Base-by-base conservation (phyloP, 352 stramenopile genomes). In the Globisporangium takayamanum region DNA sequence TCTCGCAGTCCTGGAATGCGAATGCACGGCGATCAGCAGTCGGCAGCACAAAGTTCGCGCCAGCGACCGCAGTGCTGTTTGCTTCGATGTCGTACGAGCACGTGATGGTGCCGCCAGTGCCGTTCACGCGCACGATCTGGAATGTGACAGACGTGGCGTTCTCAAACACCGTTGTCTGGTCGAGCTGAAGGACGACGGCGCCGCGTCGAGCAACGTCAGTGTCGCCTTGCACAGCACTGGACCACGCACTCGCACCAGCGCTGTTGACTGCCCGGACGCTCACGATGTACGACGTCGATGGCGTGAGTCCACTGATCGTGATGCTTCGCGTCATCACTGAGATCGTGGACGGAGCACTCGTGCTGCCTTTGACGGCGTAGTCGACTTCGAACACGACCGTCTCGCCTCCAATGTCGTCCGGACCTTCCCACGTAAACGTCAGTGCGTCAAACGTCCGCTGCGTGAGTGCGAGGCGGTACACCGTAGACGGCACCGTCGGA, bases 171-270 rank as follows among this genome's bases (percentile, higher is more conserved):
- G 57, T 73, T 0, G 61, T 56, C 12, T 63, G 63, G 0, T 18
- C 26, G 0, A 66, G 22, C 11, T 59, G 51, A 33, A 78, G 72
- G 0, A 60, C 57, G 16, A 89, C 55, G 0, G 63, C 57, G 0
- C 79, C 79, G 16, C 76, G 76, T 42, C 71, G 62, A 5, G 72
- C 72, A 2, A 86, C 59, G 25, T 87, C 76, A 0, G 79, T 89
- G 50, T 72, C 53, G 12, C 56, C 57, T 14, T 51, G 49, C 0
- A 79, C 10, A 0, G 53, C 49, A 1, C 44, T 49, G 26, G 67
- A 72, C 79, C 76, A 89, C 0, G 3, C 33, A 55, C 76, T 76
- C 4, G 41, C 48, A 3, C 76, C 76, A 11, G 73, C 76, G 1
- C 60, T 67, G 20, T 86, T 87, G 42, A 41, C 60, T 18, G 71